A percentile compares a stretch with the other conserved stretches of the same genome.
phyloP scores from a whole-genome alignment of 2,329 filamentous ascomycete genomes.

The Epichloe sibirici region DNA sequence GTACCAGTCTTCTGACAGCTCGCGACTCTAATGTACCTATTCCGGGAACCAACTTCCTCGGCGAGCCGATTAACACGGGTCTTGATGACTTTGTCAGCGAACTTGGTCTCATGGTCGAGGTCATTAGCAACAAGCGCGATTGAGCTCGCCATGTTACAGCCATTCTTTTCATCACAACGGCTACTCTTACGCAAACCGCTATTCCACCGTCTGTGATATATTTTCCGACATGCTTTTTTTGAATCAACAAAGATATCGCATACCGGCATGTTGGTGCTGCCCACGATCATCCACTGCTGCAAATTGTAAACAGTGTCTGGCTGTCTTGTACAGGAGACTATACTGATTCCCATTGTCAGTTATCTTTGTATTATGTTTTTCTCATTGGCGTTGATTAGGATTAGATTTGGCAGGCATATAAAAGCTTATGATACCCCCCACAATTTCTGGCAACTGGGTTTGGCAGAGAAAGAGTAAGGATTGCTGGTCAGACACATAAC shows the following conservation, averaged over 20 bases:
- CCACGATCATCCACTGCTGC: no score
- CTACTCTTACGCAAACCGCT: not conserved
- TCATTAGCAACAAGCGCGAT: conserved; percentile 26
- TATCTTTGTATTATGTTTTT: not conserved
- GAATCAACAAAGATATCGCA: not conserved
- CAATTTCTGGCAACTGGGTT: conserved; percentile 1
- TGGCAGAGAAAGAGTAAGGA: not conserved
- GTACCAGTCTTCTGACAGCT: conserved; percentile 14
- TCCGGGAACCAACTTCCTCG: conserved; percentile 17
- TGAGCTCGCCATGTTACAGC: conserved; percentile 6
- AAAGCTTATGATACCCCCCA: conserved; percentile 5
- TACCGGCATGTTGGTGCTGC: not conserved
- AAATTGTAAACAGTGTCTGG: not conserved
- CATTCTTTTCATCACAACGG: not conserved
- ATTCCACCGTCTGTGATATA: not conserved
- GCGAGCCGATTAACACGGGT: conserved; percentile 23
- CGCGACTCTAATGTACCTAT: conserved; percentile 11
- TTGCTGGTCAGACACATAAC: not conserved
- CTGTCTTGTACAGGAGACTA: not conserved
- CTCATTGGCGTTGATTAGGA: not conserved
- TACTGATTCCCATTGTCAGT: not conserved
- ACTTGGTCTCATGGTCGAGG: conserved; percentile 39
- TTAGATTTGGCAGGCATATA: not conserved
- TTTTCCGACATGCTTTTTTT: not conserved
- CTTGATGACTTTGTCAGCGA: conserved; percentile 32